Evolutionary conservation across 228 moss, liverwort and hornwort species (phyloP), one percentile per base, ranked within the genome.

Genomic region (Sphagnum fallax): DNA sequence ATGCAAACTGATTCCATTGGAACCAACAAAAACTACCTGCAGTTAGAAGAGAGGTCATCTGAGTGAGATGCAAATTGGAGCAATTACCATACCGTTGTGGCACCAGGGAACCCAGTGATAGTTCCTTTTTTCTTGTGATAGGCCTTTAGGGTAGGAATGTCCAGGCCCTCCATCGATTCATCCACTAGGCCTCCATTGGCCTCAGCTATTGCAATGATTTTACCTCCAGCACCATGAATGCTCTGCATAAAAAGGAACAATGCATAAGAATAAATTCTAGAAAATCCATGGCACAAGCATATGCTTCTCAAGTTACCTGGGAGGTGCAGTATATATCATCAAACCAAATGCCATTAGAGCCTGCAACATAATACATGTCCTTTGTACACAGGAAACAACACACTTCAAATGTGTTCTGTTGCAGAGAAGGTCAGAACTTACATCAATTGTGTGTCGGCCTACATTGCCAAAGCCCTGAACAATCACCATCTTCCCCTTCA

Each of bases 391-490:
- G 32, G 32, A 32, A 32, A 55, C 55, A 55, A 55, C 55, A 1
- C 12, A 55, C 55, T 8, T 55, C 55, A 8, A 8, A 55, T 55
- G 55, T 55, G 55, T 55, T 32, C 32, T 65, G 10, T 48, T 63
- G 5, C 6, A 63, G 61, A 62, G 12, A 62, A 15, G 10, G 61
- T 11, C 6, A 11, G 57, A 68, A 72, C 87, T 77, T 70, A 90
- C 92, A 11, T 90, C 90, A 72, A 84, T 88, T 51, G 92, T 90
- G 67, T 92, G 90, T 61, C 82, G 88, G 10, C 92, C 92, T 13
- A 92, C 92, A 72, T 92, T 92, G 64, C 92, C 92, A 69, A 89
- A 90, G 52, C 92, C 92, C 79, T 92, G 92, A 61, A 92, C 84
- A 16, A 92, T 84, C 70, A 90, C 86, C 15, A 79, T 82, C 77